A percentile compares a stretch with the other conserved stretches of the same genome.
These are phyloP conservation scores for Yarrowia sp. DNA, from an alignment of 805 yeast species.

Conservation along the genomic window DNA sequence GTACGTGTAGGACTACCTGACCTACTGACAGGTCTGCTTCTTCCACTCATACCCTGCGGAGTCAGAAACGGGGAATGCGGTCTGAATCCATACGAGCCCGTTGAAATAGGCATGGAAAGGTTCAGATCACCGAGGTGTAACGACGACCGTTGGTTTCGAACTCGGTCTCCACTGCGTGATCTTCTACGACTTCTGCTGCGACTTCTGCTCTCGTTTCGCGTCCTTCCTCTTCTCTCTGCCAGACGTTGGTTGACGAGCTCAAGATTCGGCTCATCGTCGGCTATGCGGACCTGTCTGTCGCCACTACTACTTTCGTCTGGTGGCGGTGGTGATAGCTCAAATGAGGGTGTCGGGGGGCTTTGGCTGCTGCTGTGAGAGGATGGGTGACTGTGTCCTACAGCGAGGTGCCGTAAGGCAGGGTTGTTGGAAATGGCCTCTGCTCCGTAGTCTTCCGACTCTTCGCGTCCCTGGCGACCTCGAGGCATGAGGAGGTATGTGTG, in stretches of 20 bases:
- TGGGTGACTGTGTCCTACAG: background rate
- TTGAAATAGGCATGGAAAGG: constrained; percentile 2
- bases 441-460: constrained; percentile 15
- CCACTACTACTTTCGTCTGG: background rate
- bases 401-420: constrained; percentile 2
- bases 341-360: background rate
- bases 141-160: background rate
- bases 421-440: constrained; percentile 20
- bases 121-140: constrained; percentile 18
- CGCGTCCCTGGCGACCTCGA: constrained; percentile 12
- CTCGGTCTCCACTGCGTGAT: constrained; percentile 28
- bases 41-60: background rate
- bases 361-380: background rate
- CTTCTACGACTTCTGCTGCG: constrained; percentile 25
- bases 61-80: constrained; percentile 1
- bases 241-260: constrained; percentile 7
- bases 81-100: constrained; percentile 8
- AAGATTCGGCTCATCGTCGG: constrained; percentile 14
- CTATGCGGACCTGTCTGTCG: constrained; percentile 18
- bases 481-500: background rate
- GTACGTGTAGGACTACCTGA: constrained; percentile 6
- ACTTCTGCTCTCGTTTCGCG: constrained; percentile 16
- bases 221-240: constrained; percentile 4
- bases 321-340: constrained; percentile 15
- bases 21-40: constrained; percentile 2